Percentiles rank a stretch among this genome's conserved stretches.
Conservation (phyloP, 164 flowering plant species). For the Tetracentron sinense region DNA sequence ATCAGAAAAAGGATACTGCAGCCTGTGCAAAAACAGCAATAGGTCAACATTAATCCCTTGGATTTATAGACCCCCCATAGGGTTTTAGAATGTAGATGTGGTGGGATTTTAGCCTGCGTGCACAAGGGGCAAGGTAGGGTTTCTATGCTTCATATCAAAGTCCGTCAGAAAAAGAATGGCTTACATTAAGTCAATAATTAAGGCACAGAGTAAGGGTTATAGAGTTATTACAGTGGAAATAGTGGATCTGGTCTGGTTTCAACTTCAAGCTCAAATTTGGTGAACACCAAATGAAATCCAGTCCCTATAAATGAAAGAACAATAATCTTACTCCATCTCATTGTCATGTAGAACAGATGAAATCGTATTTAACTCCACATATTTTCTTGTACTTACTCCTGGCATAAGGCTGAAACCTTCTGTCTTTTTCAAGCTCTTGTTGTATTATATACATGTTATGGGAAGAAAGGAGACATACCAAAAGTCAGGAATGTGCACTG, state of each 20-base stretch:
- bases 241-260: slow-evolving; percentile 33
- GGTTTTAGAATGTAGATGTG: no score
- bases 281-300: slow-evolving; percentile 12
- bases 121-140: no score
- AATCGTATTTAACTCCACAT: background rate
- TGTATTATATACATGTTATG: slow-evolving; percentile 25
- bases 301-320: background rate
- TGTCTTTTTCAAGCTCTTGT: slow-evolving; percentile 78
- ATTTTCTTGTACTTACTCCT: slow-evolving; percentile 42
- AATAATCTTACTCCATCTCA: background rate
- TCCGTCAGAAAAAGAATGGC: background rate
- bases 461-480: background rate
- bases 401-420: slow-evolving; percentile 63
- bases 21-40: no score
- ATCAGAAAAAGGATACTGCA: no score
- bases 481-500: background rate
- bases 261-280: slow-evolving; percentile 30
- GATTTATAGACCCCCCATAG: no score
- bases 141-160: no score
- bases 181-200: no score
- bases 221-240: slow-evolving; percentile 27
- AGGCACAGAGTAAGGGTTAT: no score
- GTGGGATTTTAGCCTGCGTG: no score
- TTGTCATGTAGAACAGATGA: background rate
- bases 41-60: no score